Conservation (phyloP, 2,329 filamentous ascomycete genomes). For the Cladophialophora yegresii region DNA sequence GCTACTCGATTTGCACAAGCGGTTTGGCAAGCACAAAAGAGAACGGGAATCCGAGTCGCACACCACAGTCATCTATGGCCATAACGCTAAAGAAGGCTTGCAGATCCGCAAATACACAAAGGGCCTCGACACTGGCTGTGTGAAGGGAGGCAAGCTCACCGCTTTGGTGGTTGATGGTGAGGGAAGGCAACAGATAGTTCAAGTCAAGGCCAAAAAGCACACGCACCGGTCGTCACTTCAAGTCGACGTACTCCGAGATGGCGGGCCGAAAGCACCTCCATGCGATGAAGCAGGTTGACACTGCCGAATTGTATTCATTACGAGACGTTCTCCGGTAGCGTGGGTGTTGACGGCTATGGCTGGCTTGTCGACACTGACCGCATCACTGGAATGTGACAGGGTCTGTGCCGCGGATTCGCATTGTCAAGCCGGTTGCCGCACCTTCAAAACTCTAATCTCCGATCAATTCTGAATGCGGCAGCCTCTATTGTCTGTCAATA, state of each 20-base stretch:
- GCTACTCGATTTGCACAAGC: constrained; percentile 32
- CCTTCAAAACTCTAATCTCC: not conserved
- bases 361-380: not conserved
- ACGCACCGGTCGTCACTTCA: constrained; percentile 7
- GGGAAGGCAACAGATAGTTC: constrained; percentile 46
- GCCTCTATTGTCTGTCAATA: constrained; percentile 5
- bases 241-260: constrained; percentile 23
- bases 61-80: constrained; percentile 79
- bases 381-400: constrained; percentile 4
- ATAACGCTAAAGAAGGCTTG: constrained; percentile 75
- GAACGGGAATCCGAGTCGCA: constrained; percentile 18
- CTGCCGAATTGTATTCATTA: not conserved
- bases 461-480: constrained; percentile 5
- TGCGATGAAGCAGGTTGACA: constrained; percentile 1
- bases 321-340: not conserved
- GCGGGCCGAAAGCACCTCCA: constrained; percentile 7
- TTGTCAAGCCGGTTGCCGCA: not conserved
- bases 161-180: constrained; percentile 71
- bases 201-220: constrained; percentile 44
- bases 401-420: not conserved
- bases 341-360: not conserved
- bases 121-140: constrained; percentile 83
- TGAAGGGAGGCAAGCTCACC: constrained; percentile 72
- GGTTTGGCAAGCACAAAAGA: constrained; percentile 8
- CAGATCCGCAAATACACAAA: constrained; percentile 70